Percentiles rank a stretch among this genome's conserved stretches.
Evolutionary conservation across 371 early-diverging fungal species (phyloP).

Genomic region (Mucor mucedo): DNA sequence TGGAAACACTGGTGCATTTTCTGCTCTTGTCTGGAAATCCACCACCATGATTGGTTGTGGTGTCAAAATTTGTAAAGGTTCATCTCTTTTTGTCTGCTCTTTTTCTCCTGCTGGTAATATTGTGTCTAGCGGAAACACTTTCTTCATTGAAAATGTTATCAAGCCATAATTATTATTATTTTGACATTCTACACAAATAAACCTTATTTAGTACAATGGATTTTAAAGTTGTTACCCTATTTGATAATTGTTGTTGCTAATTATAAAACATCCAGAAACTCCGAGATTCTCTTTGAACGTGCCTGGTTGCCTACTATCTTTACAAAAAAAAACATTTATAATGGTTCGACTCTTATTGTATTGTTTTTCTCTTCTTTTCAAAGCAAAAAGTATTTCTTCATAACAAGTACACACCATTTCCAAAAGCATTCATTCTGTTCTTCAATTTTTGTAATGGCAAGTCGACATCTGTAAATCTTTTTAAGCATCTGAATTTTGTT

Average conservation of each 20-base stretch:
- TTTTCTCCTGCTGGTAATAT: slow-evolving; percentile 55
- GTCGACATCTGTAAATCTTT: background rate
- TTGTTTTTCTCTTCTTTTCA: background rate
- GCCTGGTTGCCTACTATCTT: background rate
- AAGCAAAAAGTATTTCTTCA: background rate
- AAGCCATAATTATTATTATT: slow-evolving; percentile 21
- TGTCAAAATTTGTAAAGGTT: slow-evolving; percentile 43
- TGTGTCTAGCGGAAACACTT: slow-evolving; percentile 26
- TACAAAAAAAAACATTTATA: background rate
- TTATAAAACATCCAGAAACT: background rate
- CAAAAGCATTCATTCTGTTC: background rate
- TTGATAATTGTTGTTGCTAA: background rate
- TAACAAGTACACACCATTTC: background rate
- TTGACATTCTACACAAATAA: no score
- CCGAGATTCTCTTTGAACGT: slow-evolving; percentile 3
- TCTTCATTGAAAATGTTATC: slow-evolving; percentile 50
- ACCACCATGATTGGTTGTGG: slow-evolving; percentile 60
- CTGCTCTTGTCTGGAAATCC: slow-evolving; percentile 58
- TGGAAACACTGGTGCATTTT: slow-evolving; percentile 53
- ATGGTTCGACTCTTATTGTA: background rate
- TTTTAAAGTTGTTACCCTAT: background rate
- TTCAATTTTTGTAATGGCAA: slow-evolving; percentile 3
- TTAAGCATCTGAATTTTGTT: background rate
- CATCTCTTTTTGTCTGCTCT: slow-evolving; percentile 50
- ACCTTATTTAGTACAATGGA: no score